Conservation (phyloP, 2,329 filamentous ascomycete species). For the Aspergillus proliferans region DNA sequence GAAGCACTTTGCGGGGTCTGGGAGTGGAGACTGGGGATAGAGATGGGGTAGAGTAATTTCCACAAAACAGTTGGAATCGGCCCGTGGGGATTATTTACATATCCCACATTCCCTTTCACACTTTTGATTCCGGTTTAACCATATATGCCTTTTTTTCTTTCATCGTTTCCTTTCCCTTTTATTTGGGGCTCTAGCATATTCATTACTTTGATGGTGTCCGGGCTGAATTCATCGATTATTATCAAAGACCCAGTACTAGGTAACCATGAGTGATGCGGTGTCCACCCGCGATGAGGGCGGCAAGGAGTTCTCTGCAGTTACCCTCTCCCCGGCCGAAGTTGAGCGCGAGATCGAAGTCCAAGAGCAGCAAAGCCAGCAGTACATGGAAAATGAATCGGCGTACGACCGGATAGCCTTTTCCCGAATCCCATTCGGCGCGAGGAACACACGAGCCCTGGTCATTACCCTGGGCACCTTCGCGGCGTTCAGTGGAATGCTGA, state of each 20-base stretch:
- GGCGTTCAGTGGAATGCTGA: slow-evolving; percentile 68
- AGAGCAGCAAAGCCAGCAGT: not conserved
- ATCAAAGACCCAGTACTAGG: slow-evolving; percentile 1
- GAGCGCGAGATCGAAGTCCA: not conserved
- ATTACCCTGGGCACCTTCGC: slow-evolving; percentile 57
- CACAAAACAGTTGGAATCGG: too few species aligned
- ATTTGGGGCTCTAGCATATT: too few species aligned
- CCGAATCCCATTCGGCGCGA: not conserved
- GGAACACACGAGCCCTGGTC: slow-evolving; percentile 20
- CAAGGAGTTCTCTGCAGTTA: not conserved
- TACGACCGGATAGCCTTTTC: not conserved
- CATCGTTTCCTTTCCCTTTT: too few species aligned
- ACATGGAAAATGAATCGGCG: not conserved
- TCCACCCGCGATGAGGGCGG: not conserved
- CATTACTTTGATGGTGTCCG: too few species aligned
- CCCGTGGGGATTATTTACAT: too few species aligned
- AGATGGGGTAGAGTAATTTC: too few species aligned
- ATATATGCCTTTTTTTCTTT: too few species aligned
- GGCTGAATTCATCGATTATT: too few species aligned
- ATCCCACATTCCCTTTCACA: too few species aligned
- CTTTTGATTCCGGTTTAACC: too few species aligned
- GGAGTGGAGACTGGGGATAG: too few species aligned
- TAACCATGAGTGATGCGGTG: slow-evolving; percentile 3
- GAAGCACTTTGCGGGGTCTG: too few species aligned
- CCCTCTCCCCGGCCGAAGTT: not conserved